phyloP scores from a whole-genome alignment of 2,329 filamentous ascomycete species.

The Pestalotiopsis sp. region DNA sequence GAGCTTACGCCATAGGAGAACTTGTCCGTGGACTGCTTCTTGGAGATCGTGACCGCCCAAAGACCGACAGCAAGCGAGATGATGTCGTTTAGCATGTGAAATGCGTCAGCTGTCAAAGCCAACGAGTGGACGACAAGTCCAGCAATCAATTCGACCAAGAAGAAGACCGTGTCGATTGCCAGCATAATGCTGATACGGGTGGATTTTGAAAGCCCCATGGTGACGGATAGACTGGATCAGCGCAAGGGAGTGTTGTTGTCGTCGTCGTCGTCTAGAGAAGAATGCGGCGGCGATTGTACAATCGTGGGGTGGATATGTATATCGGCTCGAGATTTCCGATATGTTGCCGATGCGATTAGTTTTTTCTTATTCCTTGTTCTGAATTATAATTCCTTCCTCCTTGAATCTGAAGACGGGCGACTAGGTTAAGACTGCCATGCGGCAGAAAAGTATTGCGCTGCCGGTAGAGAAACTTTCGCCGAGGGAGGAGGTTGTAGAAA shows the following conservation, averaged over 20 bases:
- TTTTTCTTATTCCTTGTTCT: neutral
- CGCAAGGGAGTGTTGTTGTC: neutral
- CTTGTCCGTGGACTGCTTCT: constrained; percentile 81
- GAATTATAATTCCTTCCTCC: neutral
- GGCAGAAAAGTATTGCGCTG: neutral
- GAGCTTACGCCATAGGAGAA: constrained; percentile 87
- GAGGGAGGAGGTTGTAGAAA: neutral
- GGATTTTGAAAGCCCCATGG: constrained; percentile 89
- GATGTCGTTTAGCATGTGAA: constrained; percentile 99
- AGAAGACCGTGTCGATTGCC: constrained; percentile 86
- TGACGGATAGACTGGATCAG: constrained; percentile 12
- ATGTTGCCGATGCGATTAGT: neutral
- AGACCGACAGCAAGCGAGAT: constrained; percentile 89
- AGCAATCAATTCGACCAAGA: constrained; percentile 82
- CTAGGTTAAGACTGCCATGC: neutral
- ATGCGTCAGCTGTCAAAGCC: constrained; percentile 93
- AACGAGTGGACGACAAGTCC: constrained; percentile 89
- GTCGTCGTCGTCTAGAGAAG: neutral
- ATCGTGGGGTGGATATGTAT: neutral
- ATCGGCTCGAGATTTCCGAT: neutral
- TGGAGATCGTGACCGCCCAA: constrained; percentile 92
- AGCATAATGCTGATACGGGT: constrained; percentile 92
- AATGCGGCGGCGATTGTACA: neutral
- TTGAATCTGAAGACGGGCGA: neutral
- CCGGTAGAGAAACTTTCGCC: neutral